Base-by-base conservation (phyloP, 1,284 basidiomycete species). In the Irpex sp. region DNA sequence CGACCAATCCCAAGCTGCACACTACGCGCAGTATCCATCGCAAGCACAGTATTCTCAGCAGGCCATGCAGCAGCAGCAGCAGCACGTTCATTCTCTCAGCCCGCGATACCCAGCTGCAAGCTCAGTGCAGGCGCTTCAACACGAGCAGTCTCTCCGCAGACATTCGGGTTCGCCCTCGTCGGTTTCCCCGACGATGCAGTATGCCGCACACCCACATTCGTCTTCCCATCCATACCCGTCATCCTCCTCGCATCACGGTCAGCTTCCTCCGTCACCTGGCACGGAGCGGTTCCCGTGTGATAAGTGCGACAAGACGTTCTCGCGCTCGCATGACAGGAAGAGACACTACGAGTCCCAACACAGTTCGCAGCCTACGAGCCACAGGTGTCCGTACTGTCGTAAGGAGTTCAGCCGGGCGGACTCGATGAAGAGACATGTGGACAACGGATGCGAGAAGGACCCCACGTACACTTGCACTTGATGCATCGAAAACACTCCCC, bases 321-420 rank as follows among this genome's bases (percentile, higher is more conserved):
- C 87, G 47, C 84, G 90, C 63, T 82, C 87, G 63, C 89, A 92
- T 74, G 90, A 92, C 74, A 83, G 88, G 67, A 90, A 91, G 76
- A 82, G 90, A 64, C 90, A 92, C 76, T 83, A 85, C 67, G 88
- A 91, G 75, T 89, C 86, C n/a, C 87, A 89, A 69, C 88, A 91
- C 69, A 78, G 84, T 59, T 70, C 83, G 31, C 79, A 80, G 17
- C 85, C 86, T 52, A 79, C 85, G 61, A 75, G 82, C 63, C 88
- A 92, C 72, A 80, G 79, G 59, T 92, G 90, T 75, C 81, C 80
- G 34, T 85, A 79, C 72, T 92, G 90, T 75, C 79, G 81, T 66
- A 91, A 90, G 74, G 85, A 85, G 69, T 92, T 92, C 73, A 89
- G 87, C 75, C 84, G 90, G 2, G 74, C 79, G 34, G 83, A 85